A percentile compares a stretch with the other conserved stretches of the same genome.
Conservation (phyloP, 2,329 filamentous ascomycete genomes). For the Nemania sp. region DNA sequence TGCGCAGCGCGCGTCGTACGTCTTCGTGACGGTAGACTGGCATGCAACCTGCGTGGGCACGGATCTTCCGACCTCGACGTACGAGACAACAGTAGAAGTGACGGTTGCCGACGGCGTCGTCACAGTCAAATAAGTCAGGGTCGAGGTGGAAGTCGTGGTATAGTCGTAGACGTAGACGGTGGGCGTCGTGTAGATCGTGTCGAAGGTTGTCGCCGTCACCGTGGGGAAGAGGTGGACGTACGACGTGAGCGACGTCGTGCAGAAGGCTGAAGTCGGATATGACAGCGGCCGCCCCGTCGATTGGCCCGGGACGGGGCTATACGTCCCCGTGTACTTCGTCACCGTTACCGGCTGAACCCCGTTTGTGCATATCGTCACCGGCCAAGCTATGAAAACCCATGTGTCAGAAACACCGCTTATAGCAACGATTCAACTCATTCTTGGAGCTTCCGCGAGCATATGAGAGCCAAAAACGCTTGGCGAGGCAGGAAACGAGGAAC, state of each 20-base stretch:
- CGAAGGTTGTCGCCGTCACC: slow-evolving; percentile 32
- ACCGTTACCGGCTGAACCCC: slow-evolving; percentile 27
- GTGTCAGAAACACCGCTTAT: not conserved
- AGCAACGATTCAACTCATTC: not conserved
- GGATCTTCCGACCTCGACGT: slow-evolving; percentile 24
- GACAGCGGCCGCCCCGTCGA: slow-evolving; percentile 27
- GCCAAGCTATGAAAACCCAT: slow-evolving; percentile 5
- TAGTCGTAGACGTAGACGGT: slow-evolving; percentile 37
- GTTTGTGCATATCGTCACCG: slow-evolving; percentile 33
- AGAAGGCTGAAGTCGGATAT: slow-evolving; percentile 30
- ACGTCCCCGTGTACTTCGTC: slow-evolving; percentile 35
- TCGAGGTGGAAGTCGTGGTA: slow-evolving; percentile 40
- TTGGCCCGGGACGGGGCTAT: slow-evolving; percentile 33
- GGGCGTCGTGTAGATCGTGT: slow-evolving; percentile 41
- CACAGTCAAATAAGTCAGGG: slow-evolving; percentile 11
- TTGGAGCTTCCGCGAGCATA: not conserved
- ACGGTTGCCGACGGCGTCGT: slow-evolving; percentile 18
- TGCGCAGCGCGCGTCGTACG: slow-evolving; percentile 35
- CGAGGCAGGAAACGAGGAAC: not conserved
- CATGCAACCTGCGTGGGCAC: slow-evolving; percentile 25
- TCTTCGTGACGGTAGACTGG: slow-evolving; percentile 30
- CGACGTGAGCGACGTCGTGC: slow-evolving; percentile 27
- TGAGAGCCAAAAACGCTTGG: not conserved
- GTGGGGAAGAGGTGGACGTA: slow-evolving; percentile 22
- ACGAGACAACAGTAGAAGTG: slow-evolving; percentile 8